A percentile compares a stretch with the other conserved stretches of the same genome.
These are phyloP conservation scores for Davidsoniella eucalypti DNA, from an alignment of 2,329 filamentous ascomycete genomes.

Conservation along the genomic window DNA sequence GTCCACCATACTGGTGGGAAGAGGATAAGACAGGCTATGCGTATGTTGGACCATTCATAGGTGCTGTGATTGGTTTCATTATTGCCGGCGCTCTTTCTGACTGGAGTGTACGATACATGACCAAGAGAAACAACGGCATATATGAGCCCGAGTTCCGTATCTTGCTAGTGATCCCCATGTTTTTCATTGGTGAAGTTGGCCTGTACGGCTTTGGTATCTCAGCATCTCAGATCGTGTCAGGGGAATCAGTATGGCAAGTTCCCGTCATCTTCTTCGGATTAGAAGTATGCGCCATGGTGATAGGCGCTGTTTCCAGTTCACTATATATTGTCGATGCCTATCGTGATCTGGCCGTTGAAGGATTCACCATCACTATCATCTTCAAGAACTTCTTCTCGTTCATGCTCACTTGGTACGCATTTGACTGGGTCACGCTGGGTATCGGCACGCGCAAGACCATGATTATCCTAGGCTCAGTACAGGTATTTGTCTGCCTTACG, in stretches of 20 bases:
- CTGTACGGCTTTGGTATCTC: conserved; percentile 75
- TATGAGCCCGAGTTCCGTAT: conserved; percentile 90
- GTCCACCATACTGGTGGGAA: conserved; percentile 64
- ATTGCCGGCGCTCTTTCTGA: conserved; percentile 63
- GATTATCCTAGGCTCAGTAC: conserved; percentile 55
- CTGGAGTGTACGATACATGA: conserved; percentile 52
- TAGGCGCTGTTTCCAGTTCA: conserved; percentile 71
- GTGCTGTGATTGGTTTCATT: conserved; percentile 60
- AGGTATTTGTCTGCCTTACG: conserved; percentile 58
- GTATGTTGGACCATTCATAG: conserved; percentile 73
- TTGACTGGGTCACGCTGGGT: conserved; percentile 58
- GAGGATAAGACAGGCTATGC: conserved; percentile 73
- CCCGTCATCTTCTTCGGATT: conserved; percentile 71
- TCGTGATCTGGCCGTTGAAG: conserved; percentile 73
- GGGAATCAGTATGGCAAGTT: conserved; percentile 51
- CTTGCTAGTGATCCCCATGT: conserved; percentile 64
- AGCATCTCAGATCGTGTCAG: conserved; percentile 36
- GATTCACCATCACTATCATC: conserved; percentile 74
- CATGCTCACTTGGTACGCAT: conserved; percentile 66
- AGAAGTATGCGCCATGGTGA: conserved; percentile 78
- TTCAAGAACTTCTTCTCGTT: conserved; percentile 96
- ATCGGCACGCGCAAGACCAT: conserved; percentile 44
- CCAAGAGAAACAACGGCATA: conserved; percentile 57
- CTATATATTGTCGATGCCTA: conserved; percentile 90
- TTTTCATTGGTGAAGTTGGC: conserved; percentile 61